These are phyloP conservation scores for Elaeis oleifera DNA, from an alignment of 202 grass and related monocot genomes.

Conservation along the genomic window DNA sequence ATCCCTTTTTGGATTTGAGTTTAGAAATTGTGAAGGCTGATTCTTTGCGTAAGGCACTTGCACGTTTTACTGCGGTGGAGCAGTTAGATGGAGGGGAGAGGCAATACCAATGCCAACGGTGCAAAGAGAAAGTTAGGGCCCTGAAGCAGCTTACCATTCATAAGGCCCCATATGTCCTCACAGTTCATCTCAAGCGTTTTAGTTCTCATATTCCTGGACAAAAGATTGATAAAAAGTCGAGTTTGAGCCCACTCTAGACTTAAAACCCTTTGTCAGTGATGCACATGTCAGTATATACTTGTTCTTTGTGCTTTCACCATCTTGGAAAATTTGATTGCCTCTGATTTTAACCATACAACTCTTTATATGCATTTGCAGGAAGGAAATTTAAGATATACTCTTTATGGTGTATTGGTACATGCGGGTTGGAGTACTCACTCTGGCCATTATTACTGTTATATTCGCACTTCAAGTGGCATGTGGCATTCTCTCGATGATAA, in stretches of 20 bases:
- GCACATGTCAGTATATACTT: slow-evolving; percentile 50
- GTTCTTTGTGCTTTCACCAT: neutral
- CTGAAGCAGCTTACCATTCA: slow-evolving; percentile 81
- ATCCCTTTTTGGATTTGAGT: slow-evolving; percentile 96
- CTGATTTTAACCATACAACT: neutral
- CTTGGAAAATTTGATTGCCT: slow-evolving; percentile 1
- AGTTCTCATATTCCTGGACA: slow-evolving; percentile 65
- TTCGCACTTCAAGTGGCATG: slow-evolving; percentile 92
- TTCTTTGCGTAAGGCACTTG: slow-evolving; percentile 59
- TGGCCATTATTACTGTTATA: slow-evolving; percentile 94
- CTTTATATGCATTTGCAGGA: slow-evolving; percentile 32
- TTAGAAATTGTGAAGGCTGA: slow-evolving; percentile 89
- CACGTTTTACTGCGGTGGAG: slow-evolving; percentile 72
- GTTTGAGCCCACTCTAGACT: slow-evolving; percentile 61
- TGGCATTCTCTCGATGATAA: slow-evolving; percentile 99
- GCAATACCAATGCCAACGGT: slow-evolving; percentile 79
- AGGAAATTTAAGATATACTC: slow-evolving; percentile 67
- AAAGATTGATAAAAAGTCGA: slow-evolving; percentile 89
- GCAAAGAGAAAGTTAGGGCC: slow-evolving; percentile 90
- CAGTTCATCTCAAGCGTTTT: slow-evolving; percentile 91
- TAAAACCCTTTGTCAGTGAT: slow-evolving; percentile 90
- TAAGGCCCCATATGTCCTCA: slow-evolving; percentile 77
- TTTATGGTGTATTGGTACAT: slow-evolving; percentile 97
- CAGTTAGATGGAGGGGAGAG: slow-evolving; percentile 73
- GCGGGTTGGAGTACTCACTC: slow-evolving; percentile 83